These are phyloP conservation scores for Eucalyptus paniculata DNA, from an alignment of 345 rosid species.

Conservation along the genomic window DNA sequence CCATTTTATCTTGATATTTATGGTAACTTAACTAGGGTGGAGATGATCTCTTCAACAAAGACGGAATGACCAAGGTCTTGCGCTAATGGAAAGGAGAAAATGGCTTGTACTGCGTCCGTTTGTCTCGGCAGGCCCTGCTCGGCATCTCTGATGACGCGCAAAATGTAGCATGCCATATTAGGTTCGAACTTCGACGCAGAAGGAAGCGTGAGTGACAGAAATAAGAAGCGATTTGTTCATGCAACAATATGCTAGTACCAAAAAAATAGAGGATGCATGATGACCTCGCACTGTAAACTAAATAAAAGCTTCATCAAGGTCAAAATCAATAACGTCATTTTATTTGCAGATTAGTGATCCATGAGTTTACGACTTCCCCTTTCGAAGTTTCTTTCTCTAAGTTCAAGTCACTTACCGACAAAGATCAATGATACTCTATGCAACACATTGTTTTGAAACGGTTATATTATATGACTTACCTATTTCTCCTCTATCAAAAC, in stretches of 20 bases:
- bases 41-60: conserved; percentile 10
- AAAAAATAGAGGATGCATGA: not conserved
- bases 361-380: not conserved
- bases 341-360: no score
- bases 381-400: not conserved
- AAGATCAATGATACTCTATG: not conserved
- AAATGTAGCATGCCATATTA: conserved; percentile 24
- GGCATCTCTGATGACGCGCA: conserved; percentile 16
- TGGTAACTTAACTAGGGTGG: no score
- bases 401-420: not conserved
- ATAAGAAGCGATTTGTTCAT: no score
- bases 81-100: conserved; percentile 44
- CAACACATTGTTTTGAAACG: not conserved
- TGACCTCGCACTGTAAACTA: no score
- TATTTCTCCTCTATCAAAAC: no score
- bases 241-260: not conserved
- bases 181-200: not conserved
- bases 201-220: no score
- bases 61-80: conserved; percentile 28
- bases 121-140: conserved; percentile 23
- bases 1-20: no score
- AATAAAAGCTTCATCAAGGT: not conserved
- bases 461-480: not conserved
- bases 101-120: conserved; percentile 1
- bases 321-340: no score